Base-by-base conservation (phyloP, 441 rosid genomes). In the Pelargonium myrrhifolium region DNA sequence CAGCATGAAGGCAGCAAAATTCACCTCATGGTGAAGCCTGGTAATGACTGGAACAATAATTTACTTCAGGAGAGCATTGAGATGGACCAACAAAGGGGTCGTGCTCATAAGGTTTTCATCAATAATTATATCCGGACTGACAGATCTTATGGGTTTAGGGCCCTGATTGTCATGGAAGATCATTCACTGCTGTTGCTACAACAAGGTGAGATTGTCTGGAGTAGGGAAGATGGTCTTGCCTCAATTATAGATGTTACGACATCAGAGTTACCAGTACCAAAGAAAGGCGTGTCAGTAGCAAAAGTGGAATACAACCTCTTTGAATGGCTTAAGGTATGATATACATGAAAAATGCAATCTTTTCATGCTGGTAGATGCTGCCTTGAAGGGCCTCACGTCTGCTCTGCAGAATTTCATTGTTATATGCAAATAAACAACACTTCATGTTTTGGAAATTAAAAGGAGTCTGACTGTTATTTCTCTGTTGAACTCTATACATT, bases 161-260 rank as follows among this genome's bases (percentile, higher is more conserved):
- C 87, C 35, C 87, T 92, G 80, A 82, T 92, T 72, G 90, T 92
- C 71, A 89, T 95, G 99, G 99, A 95, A 85, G 98, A 95, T 83
- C 98, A 92, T 82, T 92, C 99, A 40, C 83, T 95, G 55, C 79
- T 89, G 75, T 81, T 95, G 77, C 77, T 92, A 70, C 98, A 95
- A 74, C 99, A 95, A 79, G 97, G 98, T 62, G 89, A 74, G 77
- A 81, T 87, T 74, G 99, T 95, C 66, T 95, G 99, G 99, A 83
- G 83, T 65, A 89, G 99, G 79, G 98, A 95, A 84, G 99, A 95
- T 72, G 88, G 87, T 69, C 86, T 95, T 68, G 99, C 98, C 42
- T 95, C 99, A 74, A 75, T 95, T 73, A 74, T 86, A 68, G 97
- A 88, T 77, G 93, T 86, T 14, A 85, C 92, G 63, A 84, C 87